A percentile compares a stretch with the other conserved stretches of the same genome.
Conservation (phyloP, 202 grass and related monocot species). For the Carex arenaria region DNA sequence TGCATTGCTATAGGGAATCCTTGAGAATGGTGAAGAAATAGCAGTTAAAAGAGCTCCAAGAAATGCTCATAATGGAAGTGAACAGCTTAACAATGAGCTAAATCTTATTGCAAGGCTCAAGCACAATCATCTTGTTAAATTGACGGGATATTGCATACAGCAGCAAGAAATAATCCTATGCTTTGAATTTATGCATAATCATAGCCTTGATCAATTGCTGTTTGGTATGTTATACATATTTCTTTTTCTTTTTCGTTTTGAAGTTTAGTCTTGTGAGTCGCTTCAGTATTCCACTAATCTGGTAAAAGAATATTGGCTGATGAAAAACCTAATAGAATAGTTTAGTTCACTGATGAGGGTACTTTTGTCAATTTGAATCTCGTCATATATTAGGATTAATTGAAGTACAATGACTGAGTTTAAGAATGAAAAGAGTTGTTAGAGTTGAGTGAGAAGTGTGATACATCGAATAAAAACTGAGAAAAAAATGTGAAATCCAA, state of each 20-base stretch:
- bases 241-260: not conserved
- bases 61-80: constrained; percentile 16
- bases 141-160: constrained; percentile 28
- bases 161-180: constrained; percentile 34
- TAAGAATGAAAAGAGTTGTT: too few species aligned
- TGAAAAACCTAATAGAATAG: not conserved
- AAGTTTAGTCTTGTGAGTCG: not conserved
- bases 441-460: too few species aligned
- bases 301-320: not conserved
- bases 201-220: constrained; percentile 24
- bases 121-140: constrained; percentile 34
- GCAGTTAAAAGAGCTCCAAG: constrained; percentile 31
- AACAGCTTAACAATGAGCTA: constrained; percentile 33
- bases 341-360: not conserved
- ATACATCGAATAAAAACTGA: too few species aligned
- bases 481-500: too few species aligned
- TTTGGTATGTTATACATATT: constrained; percentile 7
- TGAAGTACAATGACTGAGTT: too few species aligned
- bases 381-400: too few species aligned
- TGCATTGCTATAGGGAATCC: constrained; percentile 18
- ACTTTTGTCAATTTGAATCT: too few species aligned
- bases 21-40: constrained; percentile 28
- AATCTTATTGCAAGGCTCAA: constrained; percentile 27
- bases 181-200: constrained; percentile 29
- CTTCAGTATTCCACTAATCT: not conserved